Conservation (phyloP, 2,329 filamentous ascomycete species). For the Fusarium devonianum region DNA sequence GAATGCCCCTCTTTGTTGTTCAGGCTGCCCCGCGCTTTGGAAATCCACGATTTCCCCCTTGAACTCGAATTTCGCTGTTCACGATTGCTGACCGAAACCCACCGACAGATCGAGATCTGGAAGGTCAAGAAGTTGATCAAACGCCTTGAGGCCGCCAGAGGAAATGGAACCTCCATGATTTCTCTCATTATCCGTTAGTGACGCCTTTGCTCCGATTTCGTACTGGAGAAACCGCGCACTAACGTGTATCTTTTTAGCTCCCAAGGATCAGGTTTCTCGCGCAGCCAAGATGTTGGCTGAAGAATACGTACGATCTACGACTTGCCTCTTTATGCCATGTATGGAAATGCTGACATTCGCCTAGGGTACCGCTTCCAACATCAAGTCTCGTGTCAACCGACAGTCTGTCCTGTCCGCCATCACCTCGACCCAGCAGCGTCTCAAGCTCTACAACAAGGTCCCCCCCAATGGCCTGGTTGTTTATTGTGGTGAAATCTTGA, state of each 20-base stretch:
- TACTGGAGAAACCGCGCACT: slow-evolving; percentile 36
- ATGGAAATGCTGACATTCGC: slow-evolving; percentile 30
- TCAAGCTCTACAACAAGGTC: slow-evolving; percentile 99
- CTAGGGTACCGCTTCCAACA: slow-evolving; percentile 97
- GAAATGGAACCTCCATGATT: slow-evolving; percentile 99
- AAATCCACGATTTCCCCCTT: slow-evolving; percentile 14
- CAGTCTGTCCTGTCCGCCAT: slow-evolving; percentile 98
- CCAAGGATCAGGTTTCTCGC: slow-evolving; percentile 97
- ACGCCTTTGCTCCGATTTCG: slow-evolving; percentile 1
- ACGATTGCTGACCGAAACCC: slow-evolving; percentile 30
- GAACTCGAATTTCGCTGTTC: slow-evolving; percentile 9
- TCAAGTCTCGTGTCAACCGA: slow-evolving; percentile 99
- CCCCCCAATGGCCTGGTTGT: slow-evolving; percentile 97
- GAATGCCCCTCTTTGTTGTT: slow-evolving; percentile 30
- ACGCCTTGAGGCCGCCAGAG: slow-evolving; percentile 93
- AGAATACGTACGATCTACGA: slow-evolving; percentile 95
- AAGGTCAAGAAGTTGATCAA: slow-evolving; percentile 99
- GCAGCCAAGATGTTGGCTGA: slow-evolving; percentile 99
- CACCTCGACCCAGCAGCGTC: slow-evolving; percentile 97
- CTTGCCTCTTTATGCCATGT: not conserved
- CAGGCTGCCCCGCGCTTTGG: slow-evolving; percentile 44
- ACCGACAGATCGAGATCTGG: slow-evolving; percentile 74
- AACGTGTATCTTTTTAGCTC: slow-evolving; percentile 63
- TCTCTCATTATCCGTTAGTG: slow-evolving; percentile 94
- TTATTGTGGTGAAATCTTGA: slow-evolving; percentile 99